phyloP scores from a whole-genome alignment of 208 protist species.

The Acanthamoeba royreba region DNA sequence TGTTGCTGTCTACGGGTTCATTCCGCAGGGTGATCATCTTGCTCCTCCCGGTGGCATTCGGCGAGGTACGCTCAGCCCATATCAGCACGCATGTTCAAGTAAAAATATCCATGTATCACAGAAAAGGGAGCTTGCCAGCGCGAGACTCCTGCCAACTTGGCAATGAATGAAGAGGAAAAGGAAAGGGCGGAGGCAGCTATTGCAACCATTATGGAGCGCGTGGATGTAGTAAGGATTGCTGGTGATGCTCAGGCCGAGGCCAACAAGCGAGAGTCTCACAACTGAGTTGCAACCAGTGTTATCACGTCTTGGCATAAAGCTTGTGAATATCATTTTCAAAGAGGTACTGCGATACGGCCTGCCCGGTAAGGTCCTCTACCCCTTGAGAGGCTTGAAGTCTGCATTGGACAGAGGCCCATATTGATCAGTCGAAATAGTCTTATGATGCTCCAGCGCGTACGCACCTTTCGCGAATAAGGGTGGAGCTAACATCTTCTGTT shows the following conservation, averaged over 20 bases:
- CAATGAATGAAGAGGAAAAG: not conserved
- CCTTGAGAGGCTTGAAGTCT: not conserved
- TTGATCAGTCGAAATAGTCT: too few species aligned
- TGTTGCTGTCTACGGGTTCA: not conserved
- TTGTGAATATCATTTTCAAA: not conserved
- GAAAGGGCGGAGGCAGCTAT: not conserved
- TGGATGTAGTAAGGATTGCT: not conserved
- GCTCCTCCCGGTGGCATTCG: not conserved
- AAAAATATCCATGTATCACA: not conserved
- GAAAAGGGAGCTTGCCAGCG: constrained; percentile 24
- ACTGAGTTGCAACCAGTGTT: too few species aligned
- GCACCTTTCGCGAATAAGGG: not conserved
- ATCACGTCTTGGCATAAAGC: not conserved
- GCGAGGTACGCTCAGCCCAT: not conserved
- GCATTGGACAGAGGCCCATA: not conserved
- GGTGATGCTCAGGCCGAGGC: not conserved
- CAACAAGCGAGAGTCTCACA: too few species aligned
- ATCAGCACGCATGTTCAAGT: too few species aligned
- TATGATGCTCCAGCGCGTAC: not conserved
- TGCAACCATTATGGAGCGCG: not conserved
- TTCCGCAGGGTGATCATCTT: not conserved
- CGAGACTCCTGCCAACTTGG: not conserved
- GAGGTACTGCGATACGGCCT: not conserved
- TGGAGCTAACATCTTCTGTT: not conserved
- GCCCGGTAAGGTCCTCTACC: not conserved